Evolutionary conservation across 208 protist genomes (phyloP).

Genomic region (Cochliopodium minus): DNA sequence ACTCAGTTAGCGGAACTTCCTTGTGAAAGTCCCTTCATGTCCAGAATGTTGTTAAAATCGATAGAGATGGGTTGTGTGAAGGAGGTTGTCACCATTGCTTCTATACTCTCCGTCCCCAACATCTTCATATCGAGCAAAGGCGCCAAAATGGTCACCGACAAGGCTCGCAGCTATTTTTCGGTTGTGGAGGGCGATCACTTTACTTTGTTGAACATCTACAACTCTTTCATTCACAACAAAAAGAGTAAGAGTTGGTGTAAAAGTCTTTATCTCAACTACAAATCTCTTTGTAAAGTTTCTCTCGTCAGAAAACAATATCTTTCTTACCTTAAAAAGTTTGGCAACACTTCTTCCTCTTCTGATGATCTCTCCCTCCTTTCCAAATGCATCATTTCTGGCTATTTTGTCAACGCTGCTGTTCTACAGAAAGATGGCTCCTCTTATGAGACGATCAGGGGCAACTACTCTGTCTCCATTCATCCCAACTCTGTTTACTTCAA

Average conservation of each 20-base stretch:
- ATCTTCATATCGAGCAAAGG: too few species aligned
- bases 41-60: constrained; percentile 79
- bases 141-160: too few species aligned
- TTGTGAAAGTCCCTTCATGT: constrained; percentile 79
- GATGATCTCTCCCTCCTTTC: background rate
- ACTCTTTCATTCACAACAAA: constrained; percentile 25
- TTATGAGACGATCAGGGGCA: background rate
- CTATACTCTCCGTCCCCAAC: constrained; percentile 70
- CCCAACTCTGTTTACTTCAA: background rate
- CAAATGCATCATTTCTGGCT: background rate
- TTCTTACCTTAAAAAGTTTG: background rate
- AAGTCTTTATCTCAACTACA: background rate
- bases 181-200: constrained; percentile 79
- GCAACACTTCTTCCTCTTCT: background rate
- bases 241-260: background rate
- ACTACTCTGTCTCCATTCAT: background rate
- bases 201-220: constrained; percentile 49
- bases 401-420: background rate
- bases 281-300: background rate
- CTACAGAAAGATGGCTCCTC: background rate
- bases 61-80: constrained; percentile 68
- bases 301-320: background rate
- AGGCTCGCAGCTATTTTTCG: constrained; percentile 76
- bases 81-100: constrained; percentile 76
- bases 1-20: constrained; percentile 85